These are phyloP conservation scores for Lophiostoma macrostomum DNA, from an alignment of 495 filamentous ascomycete species.

Conservation along the genomic window DNA sequence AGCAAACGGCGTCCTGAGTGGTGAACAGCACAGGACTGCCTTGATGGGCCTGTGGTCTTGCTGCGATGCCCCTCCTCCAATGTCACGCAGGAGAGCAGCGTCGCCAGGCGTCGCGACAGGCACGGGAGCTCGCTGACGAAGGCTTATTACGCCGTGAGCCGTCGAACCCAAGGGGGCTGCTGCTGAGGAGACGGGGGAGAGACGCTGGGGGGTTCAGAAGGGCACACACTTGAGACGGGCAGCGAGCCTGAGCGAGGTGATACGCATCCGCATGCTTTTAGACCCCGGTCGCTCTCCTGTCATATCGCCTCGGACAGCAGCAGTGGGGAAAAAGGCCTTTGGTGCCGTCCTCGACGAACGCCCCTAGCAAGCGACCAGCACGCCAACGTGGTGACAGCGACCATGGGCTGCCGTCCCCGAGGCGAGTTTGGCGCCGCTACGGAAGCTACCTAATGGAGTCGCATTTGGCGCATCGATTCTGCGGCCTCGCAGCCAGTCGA, in stretches of 20 bases:
- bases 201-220: background rate
- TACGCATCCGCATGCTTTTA: slow-evolving; percentile 21
- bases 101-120: slow-evolving; percentile 10
- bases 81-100: slow-evolving; percentile 7
- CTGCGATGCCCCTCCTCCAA: background rate
- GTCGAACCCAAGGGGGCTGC: background rate
- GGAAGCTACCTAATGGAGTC: slow-evolving; percentile 22
- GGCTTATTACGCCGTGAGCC: slow-evolving; percentile 31
- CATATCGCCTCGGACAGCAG: slow-evolving; percentile 19
- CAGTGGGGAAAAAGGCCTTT: background rate
- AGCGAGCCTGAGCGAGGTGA: background rate
- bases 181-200: background rate
- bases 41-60: slow-evolving; percentile 8
- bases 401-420: background rate
- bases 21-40: background rate
- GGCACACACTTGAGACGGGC: slow-evolving; percentile 9
- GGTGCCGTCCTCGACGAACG: slow-evolving; percentile 1
- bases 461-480: background rate
- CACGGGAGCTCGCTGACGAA: slow-evolving; percentile 16
- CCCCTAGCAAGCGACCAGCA: slow-evolving; percentile 13
- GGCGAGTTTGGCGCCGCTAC: slow-evolving; percentile 9
- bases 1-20: too few relatives aligned
- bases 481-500: slow-evolving; percentile 6
- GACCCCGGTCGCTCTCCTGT: slow-evolving; percentile 14
- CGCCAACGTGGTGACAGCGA: slow-evolving; percentile 1